Conservation (phyloP, 306 rosid genomes). For the Fragaria ananassa region DNA sequence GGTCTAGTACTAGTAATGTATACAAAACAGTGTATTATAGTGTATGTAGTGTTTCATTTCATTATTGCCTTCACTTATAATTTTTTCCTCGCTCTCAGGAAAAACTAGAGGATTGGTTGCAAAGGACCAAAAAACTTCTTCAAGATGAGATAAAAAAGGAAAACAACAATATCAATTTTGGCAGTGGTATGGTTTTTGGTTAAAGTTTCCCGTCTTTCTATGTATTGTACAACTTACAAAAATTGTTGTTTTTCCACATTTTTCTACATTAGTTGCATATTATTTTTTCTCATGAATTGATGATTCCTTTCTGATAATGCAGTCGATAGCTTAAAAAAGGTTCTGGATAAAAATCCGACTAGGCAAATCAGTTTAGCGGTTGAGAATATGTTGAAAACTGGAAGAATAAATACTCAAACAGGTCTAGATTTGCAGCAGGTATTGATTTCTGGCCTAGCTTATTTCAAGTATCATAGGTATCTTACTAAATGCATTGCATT, state of each 20-base stretch:
- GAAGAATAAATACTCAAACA: constrained; percentile 55
- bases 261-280: neutral
- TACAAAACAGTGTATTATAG: neutral
- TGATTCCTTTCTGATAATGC: constrained; percentile 30
- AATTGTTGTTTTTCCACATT: neutral
- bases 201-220: neutral
- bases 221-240: neutral
- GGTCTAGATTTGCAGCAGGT: constrained; percentile 97
- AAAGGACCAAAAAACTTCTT: constrained; percentile 50
- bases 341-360: constrained; percentile 55
- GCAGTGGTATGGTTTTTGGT: constrained; percentile 45
- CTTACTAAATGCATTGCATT: neutral
- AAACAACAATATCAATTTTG: constrained; percentile 44
- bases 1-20: neutral
- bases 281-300: constrained; percentile 5
- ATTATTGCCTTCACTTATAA: constrained; percentile 13
- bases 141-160: constrained; percentile 56
- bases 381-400: constrained; percentile 80
- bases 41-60: constrained; percentile 3
- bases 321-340: constrained; percentile 55
- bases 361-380: constrained; percentile 45
- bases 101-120: constrained; percentile 89
- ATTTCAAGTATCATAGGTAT: neutral
- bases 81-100: constrained; percentile 51
- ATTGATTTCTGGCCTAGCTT: constrained; percentile 30